phyloP scores from a whole-genome alignment of 2,329 filamentous ascomycete genomes.

The Penicillium sp. region DNA sequence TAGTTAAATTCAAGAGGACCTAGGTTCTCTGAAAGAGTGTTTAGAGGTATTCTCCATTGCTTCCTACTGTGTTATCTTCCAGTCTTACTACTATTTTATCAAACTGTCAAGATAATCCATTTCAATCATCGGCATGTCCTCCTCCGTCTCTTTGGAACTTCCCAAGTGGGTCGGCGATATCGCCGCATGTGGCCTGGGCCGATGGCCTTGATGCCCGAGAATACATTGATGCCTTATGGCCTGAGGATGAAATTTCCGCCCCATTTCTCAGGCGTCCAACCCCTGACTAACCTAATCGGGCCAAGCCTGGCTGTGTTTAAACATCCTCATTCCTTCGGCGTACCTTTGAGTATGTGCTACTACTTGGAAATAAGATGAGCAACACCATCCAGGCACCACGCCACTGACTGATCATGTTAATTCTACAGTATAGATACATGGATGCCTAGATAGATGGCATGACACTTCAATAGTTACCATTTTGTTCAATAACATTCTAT shows the following conservation, averaged over 20 bases:
- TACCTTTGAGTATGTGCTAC: conserved; percentile 3
- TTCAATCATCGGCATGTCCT: too few relatives aligned
- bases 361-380: not conserved
- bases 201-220: not conserved
- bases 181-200: conserved; percentile 6
- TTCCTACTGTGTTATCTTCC: too few relatives aligned
- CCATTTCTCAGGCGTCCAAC: conserved; percentile 3
- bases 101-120: not conserved
- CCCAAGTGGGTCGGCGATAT: not conserved
- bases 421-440: too few relatives aligned
- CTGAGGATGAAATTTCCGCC: not conserved
- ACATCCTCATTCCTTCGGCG: conserved; percentile 3
- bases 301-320: not conserved
- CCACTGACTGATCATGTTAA: not conserved
- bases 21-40: conserved; percentile 6
- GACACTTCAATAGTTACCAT: not conserved
- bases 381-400: not conserved
- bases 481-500: not conserved
- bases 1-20: not conserved
- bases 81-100: not conserved
- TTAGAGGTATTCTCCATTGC: not conserved
- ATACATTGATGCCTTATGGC: conserved; percentile 7
- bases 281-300: conserved; percentile 12
- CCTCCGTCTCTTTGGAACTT: not conserved
- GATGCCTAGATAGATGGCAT: not conserved